These are phyloP conservation scores for Cokeromyces recurvatus DNA, from an alignment of 371 early-diverging fungal genomes.

Conservation along the genomic window DNA sequence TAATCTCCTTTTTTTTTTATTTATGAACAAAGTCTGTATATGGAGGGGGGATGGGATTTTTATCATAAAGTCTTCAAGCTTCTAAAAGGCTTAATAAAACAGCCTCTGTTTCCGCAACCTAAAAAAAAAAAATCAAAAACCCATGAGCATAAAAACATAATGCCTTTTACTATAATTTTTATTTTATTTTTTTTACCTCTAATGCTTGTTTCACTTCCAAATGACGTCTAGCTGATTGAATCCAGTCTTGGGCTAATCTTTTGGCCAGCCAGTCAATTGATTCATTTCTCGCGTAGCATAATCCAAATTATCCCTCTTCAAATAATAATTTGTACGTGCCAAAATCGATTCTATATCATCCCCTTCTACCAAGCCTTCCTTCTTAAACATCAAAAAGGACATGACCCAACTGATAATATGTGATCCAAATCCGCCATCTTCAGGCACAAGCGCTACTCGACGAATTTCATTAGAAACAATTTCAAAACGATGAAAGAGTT, in stretches of 20 bases:
- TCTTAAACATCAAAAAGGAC: constrained; percentile 72
- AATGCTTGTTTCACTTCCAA: constrained; percentile 85
- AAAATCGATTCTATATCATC: constrained; percentile 81
- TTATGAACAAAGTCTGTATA: too few relatives aligned
- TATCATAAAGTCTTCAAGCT: constrained; percentile 29
- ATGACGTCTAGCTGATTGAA: constrained; percentile 68
- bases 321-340: constrained; percentile 69
- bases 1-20: too few relatives aligned
- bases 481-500: constrained; percentile 66
- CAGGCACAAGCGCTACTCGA: constrained; percentile 76
- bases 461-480: constrained; percentile 62
- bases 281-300: constrained; percentile 84
- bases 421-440: constrained; percentile 76
- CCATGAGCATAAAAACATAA: too few relatives aligned
- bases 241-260: constrained; percentile 82
- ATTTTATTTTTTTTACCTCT: constrained; percentile 36
- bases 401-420: constrained; percentile 66
- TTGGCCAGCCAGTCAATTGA: constrained; percentile 87
- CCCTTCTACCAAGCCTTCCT: constrained; percentile 81
- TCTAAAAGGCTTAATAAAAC: constrained; percentile 53
- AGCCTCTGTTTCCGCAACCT: constrained; percentile 62
- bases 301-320: constrained; percentile 75
- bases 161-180: too few relatives aligned
- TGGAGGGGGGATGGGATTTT: too few relatives aligned
- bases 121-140: background rate